Conservation (phyloP, 169 alveolate genomes). For the Toxoplasma gondii region DNA sequence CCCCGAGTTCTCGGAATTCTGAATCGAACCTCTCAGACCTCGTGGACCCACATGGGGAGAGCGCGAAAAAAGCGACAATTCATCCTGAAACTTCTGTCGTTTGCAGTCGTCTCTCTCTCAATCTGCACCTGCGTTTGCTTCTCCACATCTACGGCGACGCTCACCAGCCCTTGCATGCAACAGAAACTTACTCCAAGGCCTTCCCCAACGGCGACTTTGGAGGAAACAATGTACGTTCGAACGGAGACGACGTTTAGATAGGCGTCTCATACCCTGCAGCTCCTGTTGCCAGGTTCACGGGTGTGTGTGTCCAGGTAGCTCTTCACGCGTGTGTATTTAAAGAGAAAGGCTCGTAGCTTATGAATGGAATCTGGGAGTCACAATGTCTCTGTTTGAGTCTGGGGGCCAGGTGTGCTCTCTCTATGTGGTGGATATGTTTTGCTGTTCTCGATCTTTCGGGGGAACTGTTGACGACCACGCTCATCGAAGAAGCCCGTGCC, state of each 20-base stretch:
- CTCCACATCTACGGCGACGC: constrained; percentile 87
- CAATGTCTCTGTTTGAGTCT: too few species aligned
- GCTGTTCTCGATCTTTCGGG: too few species aligned
- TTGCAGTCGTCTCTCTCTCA: constrained; percentile 49
- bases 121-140: constrained; percentile 76
- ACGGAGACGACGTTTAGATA: not conserved
- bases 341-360: not conserved
- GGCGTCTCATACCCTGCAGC: too few species aligned
- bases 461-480: too few species aligned
- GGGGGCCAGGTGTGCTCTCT: too few species aligned
- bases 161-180: constrained; percentile 85
- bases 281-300: not conserved
- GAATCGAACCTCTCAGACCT: not conserved
- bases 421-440: too few species aligned
- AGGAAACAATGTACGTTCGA: constrained; percentile 70
- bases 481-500: too few species aligned
- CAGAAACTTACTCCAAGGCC: constrained; percentile 68
- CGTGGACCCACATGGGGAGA: not conserved
- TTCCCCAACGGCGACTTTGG: constrained; percentile 85
- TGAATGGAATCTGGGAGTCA: too few species aligned
- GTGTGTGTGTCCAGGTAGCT: not conserved
- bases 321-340: not conserved
- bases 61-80: not conserved
- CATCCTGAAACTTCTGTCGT: not conserved
- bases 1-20: not conserved